Evolutionary conservation across 208 protist species (phyloP), one percentile per base, ranked within the genome.

Genomic region (Leishmania major): DNA sequence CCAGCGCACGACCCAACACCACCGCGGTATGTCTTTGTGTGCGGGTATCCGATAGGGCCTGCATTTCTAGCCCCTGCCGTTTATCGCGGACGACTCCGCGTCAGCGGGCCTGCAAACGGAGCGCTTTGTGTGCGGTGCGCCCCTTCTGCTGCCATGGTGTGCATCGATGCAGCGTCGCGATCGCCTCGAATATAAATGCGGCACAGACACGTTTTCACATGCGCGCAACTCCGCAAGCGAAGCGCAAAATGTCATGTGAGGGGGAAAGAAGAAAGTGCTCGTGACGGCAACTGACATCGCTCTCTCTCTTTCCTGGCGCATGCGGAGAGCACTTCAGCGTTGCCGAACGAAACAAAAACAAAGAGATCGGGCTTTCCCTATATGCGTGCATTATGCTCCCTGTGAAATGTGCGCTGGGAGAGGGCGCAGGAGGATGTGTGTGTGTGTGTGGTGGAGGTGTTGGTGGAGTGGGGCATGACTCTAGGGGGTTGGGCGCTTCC

Each of bases 341-440:
- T 25, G n/a, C 31, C 2, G 0, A 31, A 87, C 62, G 87, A 92
- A 64, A 72, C 0, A 25, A n/a, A 11, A 4, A 62, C 31, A 7
- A 62, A 84, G 31, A 89, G 59, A 31, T 35, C 28, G 25, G 59
- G n/a, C 6, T 35, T 35, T 64, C 91, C 13, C 77, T 91, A 40
- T 25, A 93, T 25, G 78, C 80, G 35, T 89, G 94, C 28, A 88
- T 91, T 22, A 19, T 55, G 70, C 6, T 22, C 28, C 37, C 31
- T 47, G 43, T 51, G 40, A 25, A 45, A 31, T 31, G 1, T 72
- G 64, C 64, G 31, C 64, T 43, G 35, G 17, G 64, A 4, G 8
- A 31, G 10, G 8, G 59, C 28, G 17, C 40, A 72, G 19, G 22
- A 47, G 5, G 64, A 70, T 70, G 19, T 70, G 5, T 19, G 17